Conservation (phyloP, 179 eudicot species). For the Gypsophila paniculata region DNA sequence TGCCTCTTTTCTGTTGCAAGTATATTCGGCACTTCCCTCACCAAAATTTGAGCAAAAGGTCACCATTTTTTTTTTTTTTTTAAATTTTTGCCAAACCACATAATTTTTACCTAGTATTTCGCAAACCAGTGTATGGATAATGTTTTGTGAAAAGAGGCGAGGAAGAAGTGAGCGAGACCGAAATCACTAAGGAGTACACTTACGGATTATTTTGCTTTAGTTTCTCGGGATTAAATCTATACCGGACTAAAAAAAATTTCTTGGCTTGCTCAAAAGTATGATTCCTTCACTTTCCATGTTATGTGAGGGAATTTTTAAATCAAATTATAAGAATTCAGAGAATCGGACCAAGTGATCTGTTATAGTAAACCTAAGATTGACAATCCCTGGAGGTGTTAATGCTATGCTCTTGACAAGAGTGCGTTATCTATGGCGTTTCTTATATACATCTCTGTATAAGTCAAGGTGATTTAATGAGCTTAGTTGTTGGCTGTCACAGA, state of each 20-base stretch:
- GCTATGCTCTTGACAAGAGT: not conserved
- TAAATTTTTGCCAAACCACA: not conserved
- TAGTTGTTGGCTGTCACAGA: not conserved
- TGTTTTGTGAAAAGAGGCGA: not conserved
- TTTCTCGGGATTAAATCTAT: not conserved
- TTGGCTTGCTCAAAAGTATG: not conserved
- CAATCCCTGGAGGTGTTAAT: no score
- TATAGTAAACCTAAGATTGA: not conserved
- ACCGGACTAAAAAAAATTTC: not conserved
- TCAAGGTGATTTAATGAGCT: not conserved
- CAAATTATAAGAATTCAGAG: not conserved
- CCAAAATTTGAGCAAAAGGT: not conserved
- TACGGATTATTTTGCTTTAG: not conserved
- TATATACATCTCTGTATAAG: not conserved
- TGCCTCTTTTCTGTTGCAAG: not conserved
- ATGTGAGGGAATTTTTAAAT: not conserved
- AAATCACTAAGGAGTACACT: not conserved
- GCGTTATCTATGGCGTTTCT: not conserved
- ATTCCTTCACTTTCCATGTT: not conserved
- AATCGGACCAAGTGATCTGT: not conserved
- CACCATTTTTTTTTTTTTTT: no score
- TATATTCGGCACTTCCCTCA: not conserved
- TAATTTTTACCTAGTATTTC: not conserved
- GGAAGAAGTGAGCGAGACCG: not conserved
- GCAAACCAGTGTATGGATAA: not conserved